These are phyloP conservation scores for Aspergillus phoenicis DNA, from an alignment of 2,329 filamentous ascomycete species.

Conservation along the genomic window DNA sequence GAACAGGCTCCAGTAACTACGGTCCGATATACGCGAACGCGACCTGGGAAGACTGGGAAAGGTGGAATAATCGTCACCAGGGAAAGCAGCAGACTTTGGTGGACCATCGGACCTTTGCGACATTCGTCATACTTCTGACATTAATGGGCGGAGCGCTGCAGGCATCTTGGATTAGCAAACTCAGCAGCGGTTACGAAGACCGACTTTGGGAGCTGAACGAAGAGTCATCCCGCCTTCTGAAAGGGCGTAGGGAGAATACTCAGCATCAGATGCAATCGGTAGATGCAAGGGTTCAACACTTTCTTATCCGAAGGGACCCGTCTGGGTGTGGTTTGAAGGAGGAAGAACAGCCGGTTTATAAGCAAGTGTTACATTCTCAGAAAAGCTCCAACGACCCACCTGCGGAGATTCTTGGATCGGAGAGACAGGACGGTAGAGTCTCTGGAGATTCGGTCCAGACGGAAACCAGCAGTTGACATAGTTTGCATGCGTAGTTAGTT, in stretches of 20 bases:
- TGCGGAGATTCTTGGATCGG: not conserved
- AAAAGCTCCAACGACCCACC: not conserved
- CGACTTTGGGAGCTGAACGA: constrained; percentile 68
- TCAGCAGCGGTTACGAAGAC: constrained; percentile 65
- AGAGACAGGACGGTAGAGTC: not conserved
- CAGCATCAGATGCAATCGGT: constrained; percentile 50
- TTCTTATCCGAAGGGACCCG: constrained; percentile 73
- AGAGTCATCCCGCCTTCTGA: constrained; percentile 60
- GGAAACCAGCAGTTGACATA: not conserved
- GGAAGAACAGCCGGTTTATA: constrained; percentile 47
- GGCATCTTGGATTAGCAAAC: constrained; percentile 66
- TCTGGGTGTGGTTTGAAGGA: constrained; percentile 49
- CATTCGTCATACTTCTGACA: constrained; percentile 70
- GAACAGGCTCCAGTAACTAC: constrained; percentile 24
- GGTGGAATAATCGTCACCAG: constrained; percentile 65
- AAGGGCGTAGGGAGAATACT: constrained; percentile 55
- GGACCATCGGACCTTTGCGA: constrained; percentile 76
- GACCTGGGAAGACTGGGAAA: constrained; percentile 98
- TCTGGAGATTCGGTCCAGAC: not conserved
- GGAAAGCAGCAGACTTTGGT: constrained; percentile 57
- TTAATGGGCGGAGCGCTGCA: constrained; percentile 73
- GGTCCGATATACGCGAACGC: constrained; percentile 69
- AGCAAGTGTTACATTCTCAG: constrained; percentile 20
- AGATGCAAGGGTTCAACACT: constrained; percentile 73
- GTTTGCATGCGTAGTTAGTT: not conserved